Evolutionary conservation across 2,329 filamentous ascomycete species (phyloP).

Genomic region (Arthroderma sp.): DNA sequence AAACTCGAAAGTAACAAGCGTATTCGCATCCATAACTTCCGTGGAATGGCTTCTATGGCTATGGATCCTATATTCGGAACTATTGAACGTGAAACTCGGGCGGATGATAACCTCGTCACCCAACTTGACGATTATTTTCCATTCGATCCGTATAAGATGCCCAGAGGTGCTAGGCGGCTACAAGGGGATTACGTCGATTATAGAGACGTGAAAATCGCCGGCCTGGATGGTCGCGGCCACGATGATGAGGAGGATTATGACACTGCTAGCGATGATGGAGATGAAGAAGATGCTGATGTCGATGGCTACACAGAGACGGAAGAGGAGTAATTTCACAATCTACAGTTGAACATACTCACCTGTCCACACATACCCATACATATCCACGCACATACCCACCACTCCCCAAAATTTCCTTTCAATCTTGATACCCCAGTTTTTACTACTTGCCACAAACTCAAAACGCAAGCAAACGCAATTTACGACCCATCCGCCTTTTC

Average conservation of each 20-base stretch:
- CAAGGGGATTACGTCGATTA: slow-evolving; percentile 73
- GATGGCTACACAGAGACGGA: slow-evolving; percentile 32
- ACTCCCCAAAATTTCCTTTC: not conserved
- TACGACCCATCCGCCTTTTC: not conserved
- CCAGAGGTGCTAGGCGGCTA: slow-evolving; percentile 76
- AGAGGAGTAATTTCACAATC: slow-evolving; percentile 5
- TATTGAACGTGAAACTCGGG: slow-evolving; percentile 44
- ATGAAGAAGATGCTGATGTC: slow-evolving; percentile 20
- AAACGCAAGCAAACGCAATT: not conserved
- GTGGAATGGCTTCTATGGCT: slow-evolving; percentile 27
- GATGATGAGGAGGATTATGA: slow-evolving; percentile 42
- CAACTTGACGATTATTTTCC: slow-evolving; percentile 92
- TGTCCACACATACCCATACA: not conserved
- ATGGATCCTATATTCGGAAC: slow-evolving; percentile 29
- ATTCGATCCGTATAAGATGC: slow-evolving; percentile 91
- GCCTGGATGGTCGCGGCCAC: slow-evolving; percentile 49
- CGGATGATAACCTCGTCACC: slow-evolving; percentile 61
- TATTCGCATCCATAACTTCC: slow-evolving; percentile 62
- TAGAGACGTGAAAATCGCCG: slow-evolving; percentile 52
- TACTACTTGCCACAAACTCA: not conserved
- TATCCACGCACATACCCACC: not conserved
- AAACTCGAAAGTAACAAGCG: slow-evolving; percentile 88
- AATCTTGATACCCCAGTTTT: not conserved
- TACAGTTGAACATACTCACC: not conserved
- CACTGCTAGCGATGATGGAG: slow-evolving; percentile 23